These are phyloP conservation scores for Geosmithia putterillii DNA, from an alignment of 2,329 filamentous ascomycete genomes.

Conservation along the genomic window DNA sequence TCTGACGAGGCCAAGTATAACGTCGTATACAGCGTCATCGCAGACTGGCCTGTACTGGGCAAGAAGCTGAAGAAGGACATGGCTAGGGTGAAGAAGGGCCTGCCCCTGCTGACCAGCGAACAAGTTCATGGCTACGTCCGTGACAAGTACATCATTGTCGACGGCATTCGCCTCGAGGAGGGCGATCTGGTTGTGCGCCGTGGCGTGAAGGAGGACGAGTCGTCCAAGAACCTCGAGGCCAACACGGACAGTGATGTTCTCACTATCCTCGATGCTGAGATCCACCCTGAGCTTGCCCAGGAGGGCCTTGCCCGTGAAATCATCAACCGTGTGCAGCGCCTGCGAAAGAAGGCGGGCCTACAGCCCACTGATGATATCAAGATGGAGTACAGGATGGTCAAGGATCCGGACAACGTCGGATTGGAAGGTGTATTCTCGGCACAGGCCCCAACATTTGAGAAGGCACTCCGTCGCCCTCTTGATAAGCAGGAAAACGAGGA, in stretches of 20 bases:
- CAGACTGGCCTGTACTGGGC: conserved; percentile 87
- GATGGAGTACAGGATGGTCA: conserved; percentile 80
- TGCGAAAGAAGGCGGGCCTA: conserved; percentile 88
- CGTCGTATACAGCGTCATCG: conserved; percentile 79
- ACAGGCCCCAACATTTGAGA: conserved; percentile 59
- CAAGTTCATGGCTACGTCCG: conserved; percentile 70
- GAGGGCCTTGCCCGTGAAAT: conserved; percentile 88
- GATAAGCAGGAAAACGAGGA: conserved; percentile 29
- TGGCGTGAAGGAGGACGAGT: conserved; percentile 60
- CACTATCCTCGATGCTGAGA: conserved; percentile 72
- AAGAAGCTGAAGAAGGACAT: conserved; percentile 98
- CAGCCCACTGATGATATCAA: conserved; percentile 87
- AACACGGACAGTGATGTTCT: conserved; percentile 86
- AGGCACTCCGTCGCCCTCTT: conserved; percentile 63
- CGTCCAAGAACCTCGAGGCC: conserved; percentile 65
- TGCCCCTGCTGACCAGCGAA: conserved; percentile 66
- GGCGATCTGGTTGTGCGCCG: conserved; percentile 72
- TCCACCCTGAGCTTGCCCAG: conserved; percentile 75
- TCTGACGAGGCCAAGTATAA: conserved; percentile 84
- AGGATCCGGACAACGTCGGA: conserved; percentile 67
- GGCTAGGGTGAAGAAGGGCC: conserved; percentile 77
- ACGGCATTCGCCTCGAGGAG: conserved; percentile 70
- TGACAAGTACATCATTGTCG: conserved; percentile 65
- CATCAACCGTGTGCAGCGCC: conserved; percentile 80
- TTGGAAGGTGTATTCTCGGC: conserved; percentile 57